phyloP scores from a whole-genome alignment of 768 basidiomycete genomes.

The Daedalea quercina region DNA sequence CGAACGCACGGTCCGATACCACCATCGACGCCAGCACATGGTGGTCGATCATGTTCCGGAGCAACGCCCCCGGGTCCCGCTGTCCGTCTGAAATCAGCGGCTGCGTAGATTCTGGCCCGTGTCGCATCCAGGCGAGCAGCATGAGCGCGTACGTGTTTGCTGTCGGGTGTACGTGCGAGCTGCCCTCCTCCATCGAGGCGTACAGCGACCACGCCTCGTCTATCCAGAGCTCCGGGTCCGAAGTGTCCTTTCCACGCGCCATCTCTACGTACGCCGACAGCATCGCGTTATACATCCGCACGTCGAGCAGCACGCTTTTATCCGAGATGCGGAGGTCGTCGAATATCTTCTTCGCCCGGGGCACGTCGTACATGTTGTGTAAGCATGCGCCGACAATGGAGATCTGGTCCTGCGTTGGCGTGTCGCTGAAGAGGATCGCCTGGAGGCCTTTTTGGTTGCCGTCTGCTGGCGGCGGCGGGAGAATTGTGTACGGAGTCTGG shows the following conservation, averaged over 20 bases:
- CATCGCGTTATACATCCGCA: conserved; percentile 55
- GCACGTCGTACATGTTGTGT: conserved; percentile 66
- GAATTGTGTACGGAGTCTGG: conserved; percentile 43
- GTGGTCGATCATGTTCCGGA: conserved; percentile 35
- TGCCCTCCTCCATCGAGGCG: conserved; percentile 42
- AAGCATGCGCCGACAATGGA: conserved; percentile 84
- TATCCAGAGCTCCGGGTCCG: conserved; percentile 47
- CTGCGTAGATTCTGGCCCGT: conserved; percentile 26
- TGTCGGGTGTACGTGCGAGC: conserved; percentile 44
- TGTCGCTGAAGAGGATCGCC: conserved; percentile 56
- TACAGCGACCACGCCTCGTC: conserved; percentile 59
- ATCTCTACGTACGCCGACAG: conserved; percentile 58
- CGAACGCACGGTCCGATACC: conserved; percentile 50
- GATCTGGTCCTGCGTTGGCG: conserved; percentile 59
- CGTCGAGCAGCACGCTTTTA: conserved; percentile 38
- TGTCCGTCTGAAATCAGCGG: conserved; percentile 5
- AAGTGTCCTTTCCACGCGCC: conserved; percentile 40
- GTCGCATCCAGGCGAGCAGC: conserved; percentile 50
- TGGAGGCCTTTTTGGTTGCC: conserved; percentile 33
- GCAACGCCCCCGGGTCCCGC: conserved; percentile 19
- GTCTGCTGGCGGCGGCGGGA: conserved; percentile 61
- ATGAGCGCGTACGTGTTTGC: conserved; percentile 62
- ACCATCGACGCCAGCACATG: conserved; percentile 44
- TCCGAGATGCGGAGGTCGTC: conserved; percentile 43
- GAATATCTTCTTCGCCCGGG: conserved; percentile 71